Evolutionary conservation across 352 stramenopile genomes (phyloP), one percentile per base, ranked within the genome.

Genomic region (Phytophthora parvispora): DNA sequence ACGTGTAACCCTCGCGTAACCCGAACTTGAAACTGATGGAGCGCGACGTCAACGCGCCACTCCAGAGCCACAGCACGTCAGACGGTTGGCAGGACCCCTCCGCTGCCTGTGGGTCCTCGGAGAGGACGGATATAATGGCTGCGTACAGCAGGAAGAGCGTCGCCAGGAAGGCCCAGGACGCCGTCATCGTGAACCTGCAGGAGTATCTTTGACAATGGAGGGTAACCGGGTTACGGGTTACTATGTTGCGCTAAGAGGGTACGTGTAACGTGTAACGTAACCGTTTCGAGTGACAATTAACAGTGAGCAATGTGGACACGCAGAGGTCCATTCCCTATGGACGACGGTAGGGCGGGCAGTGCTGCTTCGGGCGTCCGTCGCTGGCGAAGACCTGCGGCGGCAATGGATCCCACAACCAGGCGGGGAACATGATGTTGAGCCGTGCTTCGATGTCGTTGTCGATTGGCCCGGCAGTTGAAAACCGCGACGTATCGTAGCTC

Each of bases 1-100:
- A 94, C 20, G 50, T 32, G 61, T 90, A 77, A 53, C 80, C 80
- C 40, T 80, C 72, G 55, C 76, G 77, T 64, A 95, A 76, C 36
- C 87, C 87, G 47, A 93, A 72, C 49, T 90, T 91, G 66, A 95
- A 92, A n/a, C 53, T 75, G 31, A 95, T 68, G 4, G 85, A 92
- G 29, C 84, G 74, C 42, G 85, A 79, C 45, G 85, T 84, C 40
- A 95, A 67, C 34, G 84, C 84, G 57, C 87, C 87, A 36, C 81
- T 89, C 87, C 87, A 95, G 15, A 95, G 28, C 87, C 87, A 95
- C 31, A 87, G 42, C 53, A 93, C 83, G 45, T 92, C 84, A 0
- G 67, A 74, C 0, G 72, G 65, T 40, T 74, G 64, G 31, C 85
- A 93, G 22, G 45, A 9, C 8, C 24, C 56, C 40, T 66, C 47